Base-by-base conservation (phyloP, 148 eudicot genomes). In the Nyssa sinensis region DNA sequence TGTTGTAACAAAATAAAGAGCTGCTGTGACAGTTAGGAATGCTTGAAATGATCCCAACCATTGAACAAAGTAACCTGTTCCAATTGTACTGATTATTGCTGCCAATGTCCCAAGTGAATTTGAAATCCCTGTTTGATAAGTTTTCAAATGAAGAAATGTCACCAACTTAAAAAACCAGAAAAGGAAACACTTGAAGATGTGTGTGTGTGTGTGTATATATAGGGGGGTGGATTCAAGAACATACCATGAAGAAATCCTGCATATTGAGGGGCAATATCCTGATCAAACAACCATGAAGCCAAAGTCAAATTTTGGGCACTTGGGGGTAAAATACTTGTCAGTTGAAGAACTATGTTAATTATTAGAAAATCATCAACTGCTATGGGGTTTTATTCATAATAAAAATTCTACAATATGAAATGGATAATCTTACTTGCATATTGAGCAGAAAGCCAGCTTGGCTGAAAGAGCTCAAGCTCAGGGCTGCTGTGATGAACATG, bases 21-120 rank as follows among this genome's bases (percentile, higher is more conserved):
- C 74, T 7, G 99, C 88, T 0, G 99, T 95, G 77, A 95, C 71
- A 8, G 87, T 84, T 64, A 95, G 78, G 79, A 95, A 95, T 24
- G 99, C 97, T 73, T 90, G 97, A 76, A 95, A 93, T 6, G 97
- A 95, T 77, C 99, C 99, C 23, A 92, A 84, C 97, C 99, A 90
- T 47, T 92, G 89, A 23, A 95, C 94, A 59, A 95, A 92, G 79
- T 83, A 89, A 17, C 99, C 99, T 16, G 97, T 84, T 14, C 97
- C 96, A 13, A 95, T 89, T 34, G 97, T 95, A 66, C 99, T 93
- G 9, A 92, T 75, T 74, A 95, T 93, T 24, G 99, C 99, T 23
- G 96, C 99, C 64, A 95, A 70, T 55, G 99, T 92, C 69, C 97
- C 99, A 5, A 71, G 89, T 57, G 94, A 94, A 79, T 95, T 95